phyloP scores from a whole-genome alignment of 495 filamentous ascomycete genomes.

The Penicillium subrubescens region DNA sequence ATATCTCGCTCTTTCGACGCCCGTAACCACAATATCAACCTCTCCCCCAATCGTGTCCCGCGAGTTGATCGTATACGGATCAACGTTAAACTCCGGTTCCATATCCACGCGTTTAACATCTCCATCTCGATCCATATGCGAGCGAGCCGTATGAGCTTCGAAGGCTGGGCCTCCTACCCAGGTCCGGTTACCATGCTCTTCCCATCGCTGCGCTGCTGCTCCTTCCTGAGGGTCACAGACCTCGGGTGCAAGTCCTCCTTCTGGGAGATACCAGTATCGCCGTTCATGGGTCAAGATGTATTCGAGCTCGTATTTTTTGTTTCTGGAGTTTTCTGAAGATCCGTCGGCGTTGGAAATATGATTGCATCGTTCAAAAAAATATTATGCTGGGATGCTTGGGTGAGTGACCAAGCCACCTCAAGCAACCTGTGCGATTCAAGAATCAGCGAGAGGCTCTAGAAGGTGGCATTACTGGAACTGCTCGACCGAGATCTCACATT shows the following conservation, averaged over 20 bases:
- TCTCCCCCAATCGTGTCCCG: slow-evolving; percentile 17
- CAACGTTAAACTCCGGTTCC: slow-evolving; percentile 8
- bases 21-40: slow-evolving; percentile 25
- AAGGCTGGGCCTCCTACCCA: slow-evolving; percentile 13
- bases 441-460: neutral
- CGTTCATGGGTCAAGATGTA: slow-evolving; percentile 21
- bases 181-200: slow-evolving; percentile 21
- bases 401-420: neutral
- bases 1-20: slow-evolving; percentile 12
- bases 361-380: slow-evolving; percentile 37
- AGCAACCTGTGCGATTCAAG: neutral
- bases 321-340: slow-evolving; percentile 36
- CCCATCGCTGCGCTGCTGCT: neutral
- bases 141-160: slow-evolving; percentile 11
- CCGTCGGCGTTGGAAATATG: slow-evolving; percentile 37
- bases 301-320: slow-evolving; percentile 27
- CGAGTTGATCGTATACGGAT: slow-evolving; percentile 27
- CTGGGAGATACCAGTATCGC: slow-evolving; percentile 18
- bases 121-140: slow-evolving; percentile 19
- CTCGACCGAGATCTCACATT: too few species aligned
- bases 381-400: neutral
- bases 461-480: neutral
- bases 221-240: slow-evolving; percentile 11
- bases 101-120: slow-evolving; percentile 9
- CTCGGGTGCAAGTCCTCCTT: slow-evolving; percentile 12